Base-by-base conservation (phyloP, 1,284 basidiomycete genomes). In the Sphagnurus paluster region DNA sequence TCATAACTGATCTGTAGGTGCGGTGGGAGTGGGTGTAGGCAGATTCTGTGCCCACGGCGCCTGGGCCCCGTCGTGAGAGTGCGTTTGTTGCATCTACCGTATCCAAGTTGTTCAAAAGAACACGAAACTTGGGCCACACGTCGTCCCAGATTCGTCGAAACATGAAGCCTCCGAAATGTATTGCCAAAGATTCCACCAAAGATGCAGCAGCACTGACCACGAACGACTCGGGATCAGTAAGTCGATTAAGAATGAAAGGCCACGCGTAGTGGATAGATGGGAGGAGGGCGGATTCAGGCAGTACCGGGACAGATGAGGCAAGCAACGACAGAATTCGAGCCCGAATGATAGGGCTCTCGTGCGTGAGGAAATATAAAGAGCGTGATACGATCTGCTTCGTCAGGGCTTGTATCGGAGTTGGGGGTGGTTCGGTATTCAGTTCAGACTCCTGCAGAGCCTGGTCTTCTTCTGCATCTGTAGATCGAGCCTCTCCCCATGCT, bases 361-460 rank as follows among this genome's bases (percentile, higher is more conserved):
- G 94, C 1, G 93, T 93, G 34, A 97, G 77, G 69, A 95, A 95
- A 67, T 84, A 91, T n/a, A 91, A 66, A 1, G 90, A 90, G 40
- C 93, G 87, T 5, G 82, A 75, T 35, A 96, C 81, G 47, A 98
- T 94, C 56, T 90, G 84, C 38, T 81, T 79, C n/a, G 87, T 85
- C 40, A 95, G 72, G 16, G 72, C 65, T 62, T 95, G 90, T 0
- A 83, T 74, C 2, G 87, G 76, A 1, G 87, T 89, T 1, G 80
- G 70, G n/a, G 77, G 72, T 3, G 66, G 54, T 39, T 78, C 76
- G 36, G 35, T 44, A 36, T 49, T 35, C 25, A 47, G 36, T 16
- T 71, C 70, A 37, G 63, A 60, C 13, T 59, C 59, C 35, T 63
- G 59, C 3, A 53, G 57, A 20, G 60, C 55, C 3, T 56, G 54